A percentile compares a stretch with the other conserved stretches of the same genome.
phyloP scores from a whole-genome alignment of 2,329 filamentous ascomycete genomes.

The Aspergillus latus region DNA sequence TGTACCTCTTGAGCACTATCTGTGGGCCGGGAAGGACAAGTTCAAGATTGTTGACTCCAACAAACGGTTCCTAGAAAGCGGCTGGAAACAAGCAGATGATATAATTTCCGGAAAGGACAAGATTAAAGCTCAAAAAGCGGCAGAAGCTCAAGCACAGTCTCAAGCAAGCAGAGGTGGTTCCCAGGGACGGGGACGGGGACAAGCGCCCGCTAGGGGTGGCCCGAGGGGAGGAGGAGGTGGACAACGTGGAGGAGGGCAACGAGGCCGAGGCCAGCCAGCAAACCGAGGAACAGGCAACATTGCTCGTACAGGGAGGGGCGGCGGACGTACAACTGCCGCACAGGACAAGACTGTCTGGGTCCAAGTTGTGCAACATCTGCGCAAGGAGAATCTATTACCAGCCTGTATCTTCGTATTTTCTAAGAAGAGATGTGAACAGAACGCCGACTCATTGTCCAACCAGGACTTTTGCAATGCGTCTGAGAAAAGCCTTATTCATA shows the following conservation, averaged over 20 bases:
- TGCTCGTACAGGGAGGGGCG: constrained; percentile 79
- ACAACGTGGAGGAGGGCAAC: constrained; percentile 43
- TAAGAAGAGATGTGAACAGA: constrained; percentile 95
- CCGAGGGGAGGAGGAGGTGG: constrained; percentile 52
- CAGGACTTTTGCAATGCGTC: constrained; percentile 90
- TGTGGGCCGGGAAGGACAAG: constrained; percentile 92
- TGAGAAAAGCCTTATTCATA: constrained; percentile 96
- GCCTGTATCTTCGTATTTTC: constrained; percentile 99
- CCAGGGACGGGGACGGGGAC: constrained; percentile 56
- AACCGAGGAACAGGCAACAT: constrained; percentile 75
- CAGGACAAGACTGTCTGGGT: constrained; percentile 98
- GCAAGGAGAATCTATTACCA: constrained; percentile 81
- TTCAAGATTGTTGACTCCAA: constrained; percentile 92
- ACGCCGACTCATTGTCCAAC: constrained; percentile 90
- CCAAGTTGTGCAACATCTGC: constrained; percentile 86
- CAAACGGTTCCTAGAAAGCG: constrained; percentile 86
- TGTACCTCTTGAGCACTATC: constrained; percentile 90
- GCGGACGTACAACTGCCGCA: constrained; percentile 81
- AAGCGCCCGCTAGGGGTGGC: constrained; percentile 49
- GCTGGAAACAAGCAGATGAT: constrained; percentile 92
- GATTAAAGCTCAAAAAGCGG: constrained; percentile 56
- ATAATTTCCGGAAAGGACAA: constrained; percentile 81
- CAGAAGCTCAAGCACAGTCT: constrained; percentile 52
- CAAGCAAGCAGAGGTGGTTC: constrained; percentile 54
- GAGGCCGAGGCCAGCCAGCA: constrained; percentile 58